Percentiles rank a stretch among this genome's conserved stretches.
Conservation (phyloP, 495 filamentous ascomycete genomes). For the Annulohypoxylon nitens region DNA sequence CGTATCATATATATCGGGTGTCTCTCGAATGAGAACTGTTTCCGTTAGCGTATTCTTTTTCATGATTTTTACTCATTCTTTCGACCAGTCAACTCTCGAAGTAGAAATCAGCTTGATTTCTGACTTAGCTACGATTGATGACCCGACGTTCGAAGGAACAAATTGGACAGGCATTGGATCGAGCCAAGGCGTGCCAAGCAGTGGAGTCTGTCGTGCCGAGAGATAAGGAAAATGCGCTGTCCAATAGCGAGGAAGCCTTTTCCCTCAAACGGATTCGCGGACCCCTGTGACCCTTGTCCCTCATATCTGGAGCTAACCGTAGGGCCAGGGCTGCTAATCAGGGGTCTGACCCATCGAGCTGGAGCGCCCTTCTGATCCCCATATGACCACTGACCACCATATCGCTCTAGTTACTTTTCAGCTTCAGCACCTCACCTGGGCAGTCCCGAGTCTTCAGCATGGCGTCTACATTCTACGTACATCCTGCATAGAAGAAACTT, state of each 20-base stretch:
- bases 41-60: slow-evolving; percentile 12
- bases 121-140: background rate
- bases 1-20: background rate
- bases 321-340: slow-evolving; percentile 39
- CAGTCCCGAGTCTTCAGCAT: background rate
- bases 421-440: background rate
- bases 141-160: slow-evolving; percentile 24
- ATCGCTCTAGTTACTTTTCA: slow-evolving; percentile 4
- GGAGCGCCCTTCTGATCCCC: slow-evolving; percentile 8
- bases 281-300: slow-evolving; percentile 16
- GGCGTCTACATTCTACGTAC: no score
- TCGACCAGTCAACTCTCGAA: slow-evolving; percentile 20
- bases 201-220: slow-evolving; percentile 38
- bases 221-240: slow-evolving; percentile 39
- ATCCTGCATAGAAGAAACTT: no score
- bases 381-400: background rate
- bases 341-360: slow-evolving; percentile 23
- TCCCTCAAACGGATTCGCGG: slow-evolving; percentile 27
- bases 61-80: slow-evolving; percentile 2
- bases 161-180: slow-evolving; percentile 24
- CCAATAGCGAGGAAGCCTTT: slow-evolving; percentile 30
- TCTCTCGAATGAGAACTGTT: slow-evolving; percentile 8
- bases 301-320: slow-evolving; percentile 41
- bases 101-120: slow-evolving; percentile 15
- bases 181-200: slow-evolving; percentile 42